Percentiles rank a stretch among this genome's conserved stretches.
These are phyloP conservation scores for Rhododendron ovatum DNA, from an alignment of 148 eudicot genomes.

Conservation along the genomic window DNA sequence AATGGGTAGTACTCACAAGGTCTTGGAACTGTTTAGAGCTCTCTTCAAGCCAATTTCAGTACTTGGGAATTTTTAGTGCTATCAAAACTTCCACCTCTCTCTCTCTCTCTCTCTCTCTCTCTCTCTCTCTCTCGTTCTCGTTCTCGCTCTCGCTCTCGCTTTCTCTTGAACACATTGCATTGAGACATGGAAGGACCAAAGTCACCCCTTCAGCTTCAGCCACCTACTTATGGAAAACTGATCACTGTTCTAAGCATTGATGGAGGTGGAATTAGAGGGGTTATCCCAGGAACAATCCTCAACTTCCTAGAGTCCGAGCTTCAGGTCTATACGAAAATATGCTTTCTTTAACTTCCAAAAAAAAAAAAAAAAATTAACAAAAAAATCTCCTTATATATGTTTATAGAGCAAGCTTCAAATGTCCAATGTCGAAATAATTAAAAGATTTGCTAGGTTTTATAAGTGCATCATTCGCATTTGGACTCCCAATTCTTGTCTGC, in stretches of 20 bases:
- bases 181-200: not conserved
- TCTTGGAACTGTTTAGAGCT: not conserved
- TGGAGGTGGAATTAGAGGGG: constrained; percentile 25
- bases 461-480: too few species aligned
- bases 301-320: constrained; percentile 13
- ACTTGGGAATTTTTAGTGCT: not conserved
- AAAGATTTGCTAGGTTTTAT: not conserved
- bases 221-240: constrained; percentile 17
- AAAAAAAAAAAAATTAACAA: too few species aligned
- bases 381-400: not conserved
- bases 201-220: constrained; percentile 9
- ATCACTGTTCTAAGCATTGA: constrained; percentile 21
- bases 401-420: not conserved
- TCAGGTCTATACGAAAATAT: constrained; percentile 4
- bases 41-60: not conserved
- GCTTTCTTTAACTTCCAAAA: not conserved
- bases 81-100: not conserved
- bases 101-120: not conserved
- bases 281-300: constrained; percentile 18
- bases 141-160: not conserved
- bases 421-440: too few species aligned
- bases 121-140: too few species aligned
- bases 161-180: not conserved
- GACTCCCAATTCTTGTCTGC: too few species aligned
- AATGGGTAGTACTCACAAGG: not conserved